phyloP scores from a whole-genome alignment of 306 rosid species.

The Vicia sativa region DNA sequence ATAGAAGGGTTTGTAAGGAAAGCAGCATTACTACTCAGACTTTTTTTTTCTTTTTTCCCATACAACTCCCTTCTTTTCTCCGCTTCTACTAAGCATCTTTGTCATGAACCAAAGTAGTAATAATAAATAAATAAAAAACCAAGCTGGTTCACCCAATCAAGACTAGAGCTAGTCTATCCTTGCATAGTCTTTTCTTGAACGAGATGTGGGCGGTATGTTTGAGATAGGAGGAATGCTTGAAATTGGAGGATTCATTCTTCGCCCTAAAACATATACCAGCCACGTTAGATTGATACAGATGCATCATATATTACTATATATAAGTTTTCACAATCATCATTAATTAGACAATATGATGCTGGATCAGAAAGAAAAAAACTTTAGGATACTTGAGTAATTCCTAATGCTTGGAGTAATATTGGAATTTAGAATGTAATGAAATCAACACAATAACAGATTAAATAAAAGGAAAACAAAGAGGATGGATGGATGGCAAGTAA shows the following conservation, averaged over 20 bases:
- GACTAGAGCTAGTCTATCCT: constrained; percentile 62
- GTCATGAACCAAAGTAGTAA: constrained; percentile 38
- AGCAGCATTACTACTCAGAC: constrained; percentile 46
- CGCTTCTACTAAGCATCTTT: constrained; percentile 40
- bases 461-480: constrained; percentile 23
- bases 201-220: constrained; percentile 84
- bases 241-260: constrained; percentile 74
- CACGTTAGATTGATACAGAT: constrained; percentile 37
- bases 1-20: constrained; percentile 50
- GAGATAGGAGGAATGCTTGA: constrained; percentile 61
- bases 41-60: not conserved
- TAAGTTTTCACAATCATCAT: not conserved
- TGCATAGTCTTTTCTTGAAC: constrained; percentile 85
- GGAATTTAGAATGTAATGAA: constrained; percentile 21
- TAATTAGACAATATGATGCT: not conserved
- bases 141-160: not conserved
- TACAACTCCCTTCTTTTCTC: constrained; percentile 21
- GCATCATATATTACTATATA: not conserved
- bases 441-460: not conserved
- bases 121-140: not conserved
- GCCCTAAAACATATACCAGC: constrained; percentile 60
- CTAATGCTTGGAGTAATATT: constrained; percentile 17
- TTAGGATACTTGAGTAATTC: not conserved
- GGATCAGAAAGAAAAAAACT: not conserved
- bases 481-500: constrained; percentile 29